A percentile compares a stretch with the other conserved stretches of the same genome.
Evolutionary conservation across 768 basidiomycete genomes (phyloP).

Genomic region (Candolleomyces aberdarensis): DNA sequence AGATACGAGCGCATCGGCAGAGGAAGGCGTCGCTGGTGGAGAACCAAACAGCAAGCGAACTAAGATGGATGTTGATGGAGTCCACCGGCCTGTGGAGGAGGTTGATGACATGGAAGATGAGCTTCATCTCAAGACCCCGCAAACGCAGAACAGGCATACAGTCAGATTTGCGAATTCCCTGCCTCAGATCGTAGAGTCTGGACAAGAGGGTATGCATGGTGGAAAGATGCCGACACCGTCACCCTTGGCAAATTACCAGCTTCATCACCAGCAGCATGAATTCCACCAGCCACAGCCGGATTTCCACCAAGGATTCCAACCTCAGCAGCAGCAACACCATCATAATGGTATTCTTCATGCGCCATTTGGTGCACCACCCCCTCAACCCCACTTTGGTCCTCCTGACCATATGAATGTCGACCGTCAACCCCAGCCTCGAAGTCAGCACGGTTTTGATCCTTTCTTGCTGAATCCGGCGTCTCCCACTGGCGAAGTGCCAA

Average conservation of each 20-base stretch:
- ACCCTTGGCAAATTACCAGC: slow-evolving; percentile 1
- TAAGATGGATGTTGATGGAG: slow-evolving; percentile 42
- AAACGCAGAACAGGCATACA: slow-evolving; percentile 11
- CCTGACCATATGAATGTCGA: slow-evolving; percentile 32
- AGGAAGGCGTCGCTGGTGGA: slow-evolving; percentile 33
- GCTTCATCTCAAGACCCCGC: slow-evolving; percentile 38
- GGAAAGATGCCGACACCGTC: background rate
- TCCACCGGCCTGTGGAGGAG: slow-evolving; percentile 32
- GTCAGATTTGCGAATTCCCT: background rate
- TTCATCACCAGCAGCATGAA: background rate
- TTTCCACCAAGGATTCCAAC: background rate
- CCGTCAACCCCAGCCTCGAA: slow-evolving; percentile 18
- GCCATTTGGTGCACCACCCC: background rate
- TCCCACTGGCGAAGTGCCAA: slow-evolving; percentile 1
- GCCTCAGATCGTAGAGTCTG: background rate
- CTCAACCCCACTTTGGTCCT: slow-evolving; percentile 4
- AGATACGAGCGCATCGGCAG: slow-evolving; percentile 52
- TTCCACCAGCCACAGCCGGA: background rate
- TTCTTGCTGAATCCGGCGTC: slow-evolving; percentile 51
- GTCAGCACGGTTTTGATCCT: slow-evolving; percentile 46
- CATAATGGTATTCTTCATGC: background rate
- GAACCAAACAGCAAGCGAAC: slow-evolving; percentile 57
- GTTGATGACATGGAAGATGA: slow-evolving; percentile 29
- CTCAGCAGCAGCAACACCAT: background rate
- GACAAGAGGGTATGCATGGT: background rate